phyloP scores from a whole-genome alignment of 2,329 filamentous ascomycete genomes.

The Exophiala sp. region DNA sequence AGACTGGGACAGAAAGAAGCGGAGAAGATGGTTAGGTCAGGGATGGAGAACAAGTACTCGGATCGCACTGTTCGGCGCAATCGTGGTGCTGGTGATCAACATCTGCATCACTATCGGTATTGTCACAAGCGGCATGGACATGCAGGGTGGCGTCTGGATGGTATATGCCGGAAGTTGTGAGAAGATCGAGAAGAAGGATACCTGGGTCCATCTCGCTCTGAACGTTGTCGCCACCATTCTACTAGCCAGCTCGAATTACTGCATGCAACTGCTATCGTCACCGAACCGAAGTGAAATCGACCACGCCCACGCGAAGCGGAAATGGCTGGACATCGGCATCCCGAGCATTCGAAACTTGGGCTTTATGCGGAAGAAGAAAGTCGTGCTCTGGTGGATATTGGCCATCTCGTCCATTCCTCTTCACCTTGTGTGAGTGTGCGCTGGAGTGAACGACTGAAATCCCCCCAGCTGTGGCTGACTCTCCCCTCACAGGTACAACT shows the following conservation, averaged over 20 bases:
- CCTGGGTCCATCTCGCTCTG: conserved; percentile 42
- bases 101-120: conserved; percentile 22
- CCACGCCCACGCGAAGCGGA: conserved; percentile 38
- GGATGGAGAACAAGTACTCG: conserved; percentile 25
- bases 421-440: conserved; percentile 28
- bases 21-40: conserved; percentile 12
- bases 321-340: conserved; percentile 34
- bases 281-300: conserved; percentile 49
- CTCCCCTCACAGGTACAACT: conserved; percentile 28
- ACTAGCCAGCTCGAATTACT: conserved; percentile 46
- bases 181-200: conserved; percentile 20
- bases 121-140: conserved; percentile 12
- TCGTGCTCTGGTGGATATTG: conserved; percentile 27
- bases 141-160: conserved; percentile 20
- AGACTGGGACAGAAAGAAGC: conserved; percentile 4
- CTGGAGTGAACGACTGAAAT: conserved; percentile 9
- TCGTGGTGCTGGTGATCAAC: conserved; percentile 22
- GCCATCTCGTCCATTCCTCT: conserved; percentile 28
- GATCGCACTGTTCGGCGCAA: conserved; percentile 21
- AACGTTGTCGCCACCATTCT: conserved; percentile 45
- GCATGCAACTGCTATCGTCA: conserved; percentile 48
- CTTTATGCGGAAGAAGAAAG: conserved; percentile 18
- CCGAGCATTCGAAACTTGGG: conserved; percentile 31
- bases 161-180: conserved; percentile 23
- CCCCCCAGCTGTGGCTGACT: conserved; percentile 21